Percentiles rank a stretch among this genome's conserved stretches.
These are phyloP conservation scores for Paramecium caudatum DNA, from an alignment of 73 alveolate genomes.

Conservation along the genomic window DNA sequence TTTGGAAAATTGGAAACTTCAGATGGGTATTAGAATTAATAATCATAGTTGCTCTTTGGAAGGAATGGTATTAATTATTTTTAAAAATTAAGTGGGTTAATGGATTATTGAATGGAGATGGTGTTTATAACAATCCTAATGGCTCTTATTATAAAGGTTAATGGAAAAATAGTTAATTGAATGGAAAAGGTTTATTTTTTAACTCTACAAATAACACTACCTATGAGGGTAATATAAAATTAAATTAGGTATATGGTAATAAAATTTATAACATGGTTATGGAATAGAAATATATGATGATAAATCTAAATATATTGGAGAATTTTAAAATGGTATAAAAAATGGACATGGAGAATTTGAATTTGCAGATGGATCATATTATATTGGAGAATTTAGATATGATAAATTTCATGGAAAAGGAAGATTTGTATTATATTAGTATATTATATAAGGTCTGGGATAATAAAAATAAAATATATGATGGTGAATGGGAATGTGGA, in stretches of 20 bases:
- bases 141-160: not conserved
- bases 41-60: constrained; percentile 34
- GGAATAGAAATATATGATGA: constrained; percentile 30
- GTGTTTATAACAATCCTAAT: not conserved
- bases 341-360: constrained; percentile 17
- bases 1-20: not conserved
- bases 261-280: constrained; percentile 14
- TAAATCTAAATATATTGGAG: not conserved
- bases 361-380: not conserved
- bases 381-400: not conserved
- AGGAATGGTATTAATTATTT: constrained; percentile 38
- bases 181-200: constrained; percentile 5
- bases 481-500: constrained; percentile 14
- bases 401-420: not conserved
- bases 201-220: not conserved
- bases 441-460: constrained; percentile 55
- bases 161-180: constrained; percentile 1
- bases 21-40: constrained; percentile 38
- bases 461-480: not conserved
- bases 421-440: no score
- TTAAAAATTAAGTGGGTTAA: constrained; percentile 22
- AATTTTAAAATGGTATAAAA: constrained; percentile 29
- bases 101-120: constrained; percentile 38
- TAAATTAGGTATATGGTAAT: constrained; percentile 5
- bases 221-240: not conserved